Conservation (phyloP, 2,329 filamentous ascomycete genomes). For the Erysiphe pulchra region DNA sequence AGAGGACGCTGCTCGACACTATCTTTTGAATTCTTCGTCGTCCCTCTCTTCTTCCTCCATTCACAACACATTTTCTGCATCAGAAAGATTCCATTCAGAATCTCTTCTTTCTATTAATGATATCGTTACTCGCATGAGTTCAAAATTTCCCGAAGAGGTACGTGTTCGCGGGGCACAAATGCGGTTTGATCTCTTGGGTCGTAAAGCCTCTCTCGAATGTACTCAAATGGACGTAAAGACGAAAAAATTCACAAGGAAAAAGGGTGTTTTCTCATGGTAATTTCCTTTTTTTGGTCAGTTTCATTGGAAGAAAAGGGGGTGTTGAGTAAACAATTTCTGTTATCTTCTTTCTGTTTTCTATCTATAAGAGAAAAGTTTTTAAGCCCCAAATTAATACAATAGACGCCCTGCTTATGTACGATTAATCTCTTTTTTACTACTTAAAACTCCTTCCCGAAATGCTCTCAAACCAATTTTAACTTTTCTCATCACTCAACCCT, state of each 20-base stretch:
- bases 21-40: not conserved
- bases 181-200: constrained; percentile 5
- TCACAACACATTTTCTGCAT: not conserved
- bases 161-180: constrained; percentile 4
- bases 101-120: not conserved
- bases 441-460: too few species aligned
- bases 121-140: not conserved
- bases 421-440: too few species aligned
- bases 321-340: too few species aligned
- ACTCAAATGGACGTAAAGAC: constrained; percentile 4
- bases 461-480: too few species aligned
- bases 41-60: too few species aligned
- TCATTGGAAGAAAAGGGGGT: too few species aligned
- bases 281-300: too few species aligned
- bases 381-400: too few species aligned
- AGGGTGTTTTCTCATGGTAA: constrained; percentile 1
- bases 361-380: too few species aligned
- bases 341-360: too few species aligned
- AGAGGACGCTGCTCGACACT: constrained; percentile 4
- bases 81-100: not conserved
- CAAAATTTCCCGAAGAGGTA: constrained; percentile 3
- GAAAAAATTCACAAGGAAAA: constrained; percentile 1
- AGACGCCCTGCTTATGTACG: too few species aligned
- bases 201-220: constrained; percentile 4
- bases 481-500: too few species aligned